Base-by-base conservation (phyloP, 139 green algal genomes). In the Coelastrella sp. region DNA sequence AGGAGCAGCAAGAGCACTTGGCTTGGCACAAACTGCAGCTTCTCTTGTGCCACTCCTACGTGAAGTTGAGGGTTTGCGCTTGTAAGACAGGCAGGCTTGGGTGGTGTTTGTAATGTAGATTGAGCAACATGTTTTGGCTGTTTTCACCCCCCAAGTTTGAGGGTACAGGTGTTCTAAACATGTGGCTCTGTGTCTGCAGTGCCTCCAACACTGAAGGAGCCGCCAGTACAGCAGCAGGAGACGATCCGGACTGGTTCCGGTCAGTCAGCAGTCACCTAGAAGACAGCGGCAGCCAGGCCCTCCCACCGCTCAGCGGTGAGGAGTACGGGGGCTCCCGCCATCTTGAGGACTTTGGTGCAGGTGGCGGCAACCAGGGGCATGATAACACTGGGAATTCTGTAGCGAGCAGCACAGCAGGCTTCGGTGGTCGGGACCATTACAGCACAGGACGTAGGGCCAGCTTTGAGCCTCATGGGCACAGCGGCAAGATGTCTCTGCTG, bases 401-500 rank as follows among this genome's bases (percentile, higher is more conserved):
- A 2, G 78, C 60, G 40, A 75, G 78, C 60, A 74, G 78, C 78
- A 41, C 64, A 0, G 64, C 51, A 3, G 75, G 75, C 35, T 25
- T 27, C 69, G 53, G n/a, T n/a, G n/a, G n/a, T n/a, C n/a, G n/a
- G n/a, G n/a, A n/a, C n/a, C n/a, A n/a, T n/a, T n/a, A n/a, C n/a
- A n/a, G n/a, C n/a, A n/a, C n/a, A n/a, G n/a, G n/a, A n/a, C n/a
- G n/a, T n/a, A n/a, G n/a, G n/a, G n/a, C n/a, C 21, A 51, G 75
- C 75, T 8, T n/a, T n/a, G 66, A n/a, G 38, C 23, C 27, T 2
- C 37, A 84, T 2, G 11, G 38, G 0, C 40, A 53, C 62, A 84
- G 60, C 41, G 62, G 78, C 60, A 75, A 76, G 27, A 75, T 84
- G 78, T 76, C 78, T 25, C 60, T 84, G 60, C 60, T 84, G 62